A percentile compares a stretch with the other conserved stretches of the same genome.
Evolutionary conservation across 768 basidiomycete species (phyloP).

Genomic region (Daedaleopsis nitida): DNA sequence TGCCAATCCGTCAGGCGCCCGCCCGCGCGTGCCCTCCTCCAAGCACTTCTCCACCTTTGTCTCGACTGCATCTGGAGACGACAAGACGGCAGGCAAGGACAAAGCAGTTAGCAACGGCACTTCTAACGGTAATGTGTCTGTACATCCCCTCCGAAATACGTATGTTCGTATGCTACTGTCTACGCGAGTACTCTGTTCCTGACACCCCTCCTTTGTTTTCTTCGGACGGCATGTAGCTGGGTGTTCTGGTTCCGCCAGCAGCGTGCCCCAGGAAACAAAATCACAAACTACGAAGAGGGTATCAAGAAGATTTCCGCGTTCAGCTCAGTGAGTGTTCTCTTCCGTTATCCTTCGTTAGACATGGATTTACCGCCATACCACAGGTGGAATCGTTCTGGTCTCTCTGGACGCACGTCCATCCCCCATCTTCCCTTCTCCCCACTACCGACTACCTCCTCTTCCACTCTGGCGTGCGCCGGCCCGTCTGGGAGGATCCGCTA

Average conservation of each 20-base stretch:
- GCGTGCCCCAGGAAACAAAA: slow-evolving; percentile 86
- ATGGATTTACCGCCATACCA: not conserved
- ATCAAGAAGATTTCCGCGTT: slow-evolving; percentile 92
- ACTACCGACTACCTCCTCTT: slow-evolving; percentile 96
- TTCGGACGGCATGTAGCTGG: slow-evolving; percentile 54
- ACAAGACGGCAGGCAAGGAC: slow-evolving; percentile 48
- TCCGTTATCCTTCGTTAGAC: not conserved
- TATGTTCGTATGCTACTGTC: slow-evolving; percentile 63
- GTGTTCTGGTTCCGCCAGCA: slow-evolving; percentile 93
- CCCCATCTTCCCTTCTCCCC: slow-evolving; percentile 80
- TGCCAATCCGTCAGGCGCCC: slow-evolving; percentile 29
- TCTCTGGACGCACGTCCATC: slow-evolving; percentile 86
- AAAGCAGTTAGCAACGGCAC: slow-evolving; percentile 37
- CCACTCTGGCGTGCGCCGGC: slow-evolving; percentile 80
- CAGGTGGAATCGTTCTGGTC: slow-evolving; percentile 97
- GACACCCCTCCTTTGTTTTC: slow-evolving; percentile 3
- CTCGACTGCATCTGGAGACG: slow-evolving; percentile 41
- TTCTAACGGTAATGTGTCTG: slow-evolving; percentile 41
- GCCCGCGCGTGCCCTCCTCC: slow-evolving; percentile 57
- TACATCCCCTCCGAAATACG: slow-evolving; percentile 85
- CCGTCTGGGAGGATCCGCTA: slow-evolving; percentile 95
- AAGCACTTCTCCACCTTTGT: slow-evolving; percentile 76
- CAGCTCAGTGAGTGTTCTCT: slow-evolving; percentile 62
- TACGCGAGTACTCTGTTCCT: slow-evolving; percentile 21
- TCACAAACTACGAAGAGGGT: slow-evolving; percentile 90